Percentiles rank a stretch among this genome's conserved stretches.
phyloP scores from a whole-genome alignment of 352 stramenopile species.

The Pythium pyrilobum region DNA sequence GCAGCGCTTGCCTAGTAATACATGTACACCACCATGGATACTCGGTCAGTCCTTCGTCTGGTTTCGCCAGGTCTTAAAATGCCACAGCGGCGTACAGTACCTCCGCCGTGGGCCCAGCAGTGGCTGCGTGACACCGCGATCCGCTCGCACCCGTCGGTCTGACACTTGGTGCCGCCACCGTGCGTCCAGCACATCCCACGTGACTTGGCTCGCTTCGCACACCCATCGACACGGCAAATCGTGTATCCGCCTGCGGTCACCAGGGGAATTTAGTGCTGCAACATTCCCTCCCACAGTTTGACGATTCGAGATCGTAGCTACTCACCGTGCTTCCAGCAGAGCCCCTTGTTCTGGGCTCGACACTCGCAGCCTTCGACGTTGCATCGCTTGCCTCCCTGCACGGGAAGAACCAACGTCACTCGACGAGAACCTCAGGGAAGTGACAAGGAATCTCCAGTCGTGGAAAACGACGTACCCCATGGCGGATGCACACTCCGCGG shows the following conservation, averaged over 20 bases:
- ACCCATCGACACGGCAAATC: constrained; percentile 29
- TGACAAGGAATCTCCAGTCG: too few relatives aligned
- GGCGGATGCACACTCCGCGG: constrained; percentile 29
- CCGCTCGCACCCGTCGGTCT: constrained; percentile 13
- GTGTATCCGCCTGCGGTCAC: constrained; percentile 28
- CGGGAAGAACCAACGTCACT: not conserved
- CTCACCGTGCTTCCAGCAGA: constrained; percentile 44
- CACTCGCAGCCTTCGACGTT: constrained; percentile 43
- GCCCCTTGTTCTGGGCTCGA: constrained; percentile 45
- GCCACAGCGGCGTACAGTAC: too few relatives aligned
- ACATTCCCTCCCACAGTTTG: not conserved
- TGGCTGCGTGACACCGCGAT: constrained; percentile 6
- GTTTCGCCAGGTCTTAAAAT: too few relatives aligned
- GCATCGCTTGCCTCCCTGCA: constrained; percentile 43
- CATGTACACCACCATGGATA: too few relatives aligned
- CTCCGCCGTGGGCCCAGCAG: constrained; percentile 12
- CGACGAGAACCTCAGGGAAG: constrained; percentile 2
- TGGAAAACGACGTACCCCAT: constrained; percentile 11
- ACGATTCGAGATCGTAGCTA: not conserved
- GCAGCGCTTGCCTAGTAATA: constrained; percentile 12
- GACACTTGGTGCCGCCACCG: constrained; percentile 18
- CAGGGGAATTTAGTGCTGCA: too few relatives aligned
- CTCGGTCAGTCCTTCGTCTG: too few relatives aligned
- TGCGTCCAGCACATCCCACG: constrained; percentile 22
- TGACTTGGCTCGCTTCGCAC: constrained; percentile 19